Conservation (phyloP, 176 grass and related monocot species). For the barley (Hordeum vulgare) region MorexV3_pseudomolecules_assembly NC_058521.1:146940884-146941383, state of each 20-base stretch:
- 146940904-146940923: slow-evolving; percentile 89
- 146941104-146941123: slow-evolving; percentile 85
- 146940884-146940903: slow-evolving; percentile 92
- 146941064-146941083: slow-evolving; percentile 56
- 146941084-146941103: slow-evolving; percentile 80
- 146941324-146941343: slow-evolving; percentile 95
- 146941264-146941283: background rate
- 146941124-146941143: slow-evolving; percentile 92
- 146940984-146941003: slow-evolving; percentile 65
- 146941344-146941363: slow-evolving; percentile 99
- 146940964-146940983: slow-evolving; percentile 96
- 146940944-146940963: slow-evolving; percentile 98
- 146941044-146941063: slow-evolving; percentile 3
- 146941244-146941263: background rate
- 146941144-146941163: slow-evolving; percentile 89
- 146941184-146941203: background rate
- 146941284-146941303: background rate
- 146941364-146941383: slow-evolving; percentile 28
- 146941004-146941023: background rate
- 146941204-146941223: background rate
- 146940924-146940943: slow-evolving; percentile 98
- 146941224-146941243: background rate
- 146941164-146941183: background rate
- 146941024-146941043: background rate
- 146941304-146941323: slow-evolving; percentile 82